Evolutionary conservation across 345 rosid species (phyloP).

Genomic region (Linum trigynum): DNA sequence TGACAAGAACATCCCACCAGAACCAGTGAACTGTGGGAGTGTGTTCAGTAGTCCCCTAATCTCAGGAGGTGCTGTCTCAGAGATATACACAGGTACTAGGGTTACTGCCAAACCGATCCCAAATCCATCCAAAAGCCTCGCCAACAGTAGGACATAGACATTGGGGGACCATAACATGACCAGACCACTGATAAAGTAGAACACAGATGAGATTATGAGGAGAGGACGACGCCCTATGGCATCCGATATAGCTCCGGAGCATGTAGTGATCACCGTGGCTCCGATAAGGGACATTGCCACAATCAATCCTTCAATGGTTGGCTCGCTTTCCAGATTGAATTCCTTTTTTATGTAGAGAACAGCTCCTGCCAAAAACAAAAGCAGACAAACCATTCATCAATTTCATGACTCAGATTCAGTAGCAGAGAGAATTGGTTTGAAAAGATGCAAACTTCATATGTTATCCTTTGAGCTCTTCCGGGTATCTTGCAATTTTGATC

Average conservation of each 20-base stretch:
- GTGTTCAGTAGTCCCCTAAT: slow-evolving; percentile 79
- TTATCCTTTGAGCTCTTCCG: not conserved
- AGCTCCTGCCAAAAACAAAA: slow-evolving; percentile 52
- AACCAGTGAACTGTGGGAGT: slow-evolving; percentile 91
- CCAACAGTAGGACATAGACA: slow-evolving; percentile 66
- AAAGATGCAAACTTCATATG: not conserved
- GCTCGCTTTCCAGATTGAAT: slow-evolving; percentile 57
- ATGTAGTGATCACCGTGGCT: slow-evolving; percentile 77
- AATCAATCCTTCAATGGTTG: slow-evolving; percentile 75
- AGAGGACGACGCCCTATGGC: slow-evolving; percentile 85
- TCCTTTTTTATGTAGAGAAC: slow-evolving; percentile 82
- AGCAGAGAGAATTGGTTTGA: not conserved
- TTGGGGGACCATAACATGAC: slow-evolving; percentile 95
- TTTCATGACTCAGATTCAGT: not conserved
- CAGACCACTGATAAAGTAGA: slow-evolving; percentile 66
- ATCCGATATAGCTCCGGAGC: slow-evolving; percentile 76
- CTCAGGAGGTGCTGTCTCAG: slow-evolving; percentile 97
- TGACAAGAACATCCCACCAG: slow-evolving; percentile 83
- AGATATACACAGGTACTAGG: slow-evolving; percentile 81
- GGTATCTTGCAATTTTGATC: not conserved
- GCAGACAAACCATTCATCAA: not conserved
- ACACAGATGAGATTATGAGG: slow-evolving; percentile 65
- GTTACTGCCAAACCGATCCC: slow-evolving; percentile 91
- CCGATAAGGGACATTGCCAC: slow-evolving; percentile 95
- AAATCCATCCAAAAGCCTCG: slow-evolving; percentile 86